Evolutionary conservation across 1,284 basidiomycete genomes (phyloP).

Genomic region (Leccinum ponderosum): DNA sequence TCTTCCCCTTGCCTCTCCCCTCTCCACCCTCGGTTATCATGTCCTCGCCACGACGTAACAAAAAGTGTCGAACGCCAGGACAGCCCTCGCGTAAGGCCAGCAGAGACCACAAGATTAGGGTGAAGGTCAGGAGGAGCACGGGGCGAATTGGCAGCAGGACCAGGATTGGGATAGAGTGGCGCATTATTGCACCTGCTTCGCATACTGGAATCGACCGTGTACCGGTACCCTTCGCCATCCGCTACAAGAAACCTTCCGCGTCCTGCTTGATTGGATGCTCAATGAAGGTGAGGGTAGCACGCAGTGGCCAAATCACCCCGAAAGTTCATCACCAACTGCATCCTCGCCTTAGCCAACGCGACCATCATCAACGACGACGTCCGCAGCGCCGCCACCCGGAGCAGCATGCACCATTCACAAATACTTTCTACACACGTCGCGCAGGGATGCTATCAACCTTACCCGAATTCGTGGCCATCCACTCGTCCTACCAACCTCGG

Average conservation of each 20-base stretch:
- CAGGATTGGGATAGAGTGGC: neutral
- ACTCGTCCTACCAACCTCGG: too few species aligned
- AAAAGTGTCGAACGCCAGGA: slow-evolving; percentile 25
- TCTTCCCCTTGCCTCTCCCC: slow-evolving; percentile 1
- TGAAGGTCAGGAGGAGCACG: neutral
- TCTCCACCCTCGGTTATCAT: neutral
- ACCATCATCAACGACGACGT: too few species aligned
- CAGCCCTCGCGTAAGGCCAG: slow-evolving; percentile 19
- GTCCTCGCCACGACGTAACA: slow-evolving; percentile 28
- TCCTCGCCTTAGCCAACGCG: too few species aligned
- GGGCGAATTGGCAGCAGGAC: slow-evolving; percentile 1
- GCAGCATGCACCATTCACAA: too few species aligned
- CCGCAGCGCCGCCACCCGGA: too few species aligned
- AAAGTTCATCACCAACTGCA: too few species aligned
- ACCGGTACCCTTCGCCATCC: slow-evolving; percentile 26
- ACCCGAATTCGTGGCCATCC: too few species aligned
- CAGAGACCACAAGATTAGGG: neutral
- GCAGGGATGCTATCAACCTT: too few species aligned
- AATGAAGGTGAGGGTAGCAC: slow-evolving; percentile 6
- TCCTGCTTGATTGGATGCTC: slow-evolving; percentile 24
- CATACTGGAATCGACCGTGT: slow-evolving; percentile 22
- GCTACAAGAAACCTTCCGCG: slow-evolving; percentile 19
- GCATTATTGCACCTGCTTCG: slow-evolving; percentile 6
- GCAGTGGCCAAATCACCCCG: too few species aligned
- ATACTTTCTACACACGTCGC: too few species aligned